Evolutionary conservation across 805 yeast genomes (phyloP), one percentile per base, ranked within the genome.

Genomic region (Candida taoyuanica): DNA sequence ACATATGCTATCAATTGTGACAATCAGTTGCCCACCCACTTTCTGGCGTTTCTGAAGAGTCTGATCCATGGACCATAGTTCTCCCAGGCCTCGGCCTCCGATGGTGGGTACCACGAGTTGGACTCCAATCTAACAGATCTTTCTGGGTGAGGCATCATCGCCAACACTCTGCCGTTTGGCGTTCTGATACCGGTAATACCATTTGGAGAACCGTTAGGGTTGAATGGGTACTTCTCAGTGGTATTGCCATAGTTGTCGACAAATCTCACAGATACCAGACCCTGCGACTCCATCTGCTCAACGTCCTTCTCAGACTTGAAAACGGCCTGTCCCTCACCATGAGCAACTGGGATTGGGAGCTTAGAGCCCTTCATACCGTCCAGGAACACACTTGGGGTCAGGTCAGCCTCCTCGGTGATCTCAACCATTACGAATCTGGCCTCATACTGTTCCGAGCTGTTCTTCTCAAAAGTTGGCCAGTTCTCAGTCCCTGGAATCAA

Each of bases 81-180:
- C 39, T 78, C 82, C 89, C 95, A 86, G 39, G 68, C 67, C 18
- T 66, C 71, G 37, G 60, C 58, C 33, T 71, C 71, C 36, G 73
- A 78, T 42, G 70, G 65, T 34, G 97, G 96, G 58, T 86, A 85
- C 79, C 86, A 91, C 4, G 97, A 87, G 67, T 91, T 91, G 39
- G 94, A 70, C 63, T 85, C 96, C 58, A 81, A 70, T 67, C 96
- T 76, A 40, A 81, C 73, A 36, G 85, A 93, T 68, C 98, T 85
- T 67, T 93, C 98, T 17, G 98, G 98, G 62, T 93, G 98, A 33
- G 98, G 98, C 98, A 93, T 93, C 88, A 93, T 78, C 5, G 97
- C 97, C 53, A 93, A 70, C 3, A 93, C 97, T 62, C 98, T 81
- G 48, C 98, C 98, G 58, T 85, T 87, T 37, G 87, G 86, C 37